Evolutionary conservation across 2,329 filamentous ascomycete genomes (phyloP).

Genomic region (Sporothrix sp.): DNA sequence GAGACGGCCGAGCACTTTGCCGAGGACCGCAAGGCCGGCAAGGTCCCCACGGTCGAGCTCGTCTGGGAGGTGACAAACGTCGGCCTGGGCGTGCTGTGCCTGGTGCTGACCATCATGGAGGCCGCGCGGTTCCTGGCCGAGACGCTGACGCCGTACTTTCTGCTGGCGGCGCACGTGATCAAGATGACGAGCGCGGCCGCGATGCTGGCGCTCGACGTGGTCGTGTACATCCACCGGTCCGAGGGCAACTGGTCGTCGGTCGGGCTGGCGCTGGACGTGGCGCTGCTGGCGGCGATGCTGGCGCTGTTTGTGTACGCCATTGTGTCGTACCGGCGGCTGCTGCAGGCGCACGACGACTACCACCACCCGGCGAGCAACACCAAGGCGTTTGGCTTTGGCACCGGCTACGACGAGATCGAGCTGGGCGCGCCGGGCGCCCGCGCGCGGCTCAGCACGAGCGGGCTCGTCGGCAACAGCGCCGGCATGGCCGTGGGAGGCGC

Average conservation of each 20-base stretch:
- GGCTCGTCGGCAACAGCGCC: neutral
- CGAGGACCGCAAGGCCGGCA: slow-evolving; percentile 30
- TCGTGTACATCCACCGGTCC: slow-evolving; percentile 36
- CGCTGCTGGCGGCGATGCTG: slow-evolving; percentile 38
- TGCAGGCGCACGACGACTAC: slow-evolving; percentile 31
- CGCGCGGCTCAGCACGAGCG: neutral
- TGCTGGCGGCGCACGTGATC: slow-evolving; percentile 42
- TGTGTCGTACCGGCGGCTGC: slow-evolving; percentile 37
- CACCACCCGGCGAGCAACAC: slow-evolving; percentile 40
- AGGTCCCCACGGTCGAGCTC: slow-evolving; percentile 37
- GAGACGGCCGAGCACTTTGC: slow-evolving; percentile 35
- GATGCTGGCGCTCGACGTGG: slow-evolving; percentile 41
- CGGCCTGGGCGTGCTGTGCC: slow-evolving; percentile 36
- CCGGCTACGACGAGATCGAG: slow-evolving; percentile 22
- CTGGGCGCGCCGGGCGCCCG: slow-evolving; percentile 17
- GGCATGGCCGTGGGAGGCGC: slow-evolving; percentile 12
- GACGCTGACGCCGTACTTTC: slow-evolving; percentile 43
- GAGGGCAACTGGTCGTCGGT: slow-evolving; percentile 39
- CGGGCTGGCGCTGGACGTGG: slow-evolving; percentile 39
- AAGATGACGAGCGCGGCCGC: slow-evolving; percentile 38
- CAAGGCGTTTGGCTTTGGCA: slow-evolving; percentile 37
- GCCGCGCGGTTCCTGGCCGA: slow-evolving; percentile 33
- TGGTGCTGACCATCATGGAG: slow-evolving; percentile 36
- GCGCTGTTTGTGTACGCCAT: slow-evolving; percentile 37
- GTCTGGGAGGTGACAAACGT: slow-evolving; percentile 47